Conservation (phyloP, 2,329 filamentous ascomycete species). For the Leptosphaerulina australis region DNA sequence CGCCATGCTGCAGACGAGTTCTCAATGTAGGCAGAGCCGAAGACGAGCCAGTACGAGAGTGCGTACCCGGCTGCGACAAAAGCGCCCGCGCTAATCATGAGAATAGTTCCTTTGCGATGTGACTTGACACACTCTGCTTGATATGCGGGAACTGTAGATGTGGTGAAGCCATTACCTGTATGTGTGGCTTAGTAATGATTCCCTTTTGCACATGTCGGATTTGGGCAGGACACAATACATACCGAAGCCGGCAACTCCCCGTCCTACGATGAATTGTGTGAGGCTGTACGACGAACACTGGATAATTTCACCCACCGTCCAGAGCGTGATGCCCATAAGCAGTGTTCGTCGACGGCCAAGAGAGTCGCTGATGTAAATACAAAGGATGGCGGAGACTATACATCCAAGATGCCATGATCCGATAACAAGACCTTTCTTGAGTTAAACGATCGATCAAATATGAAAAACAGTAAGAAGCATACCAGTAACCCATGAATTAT, state of each 20-base stretch:
- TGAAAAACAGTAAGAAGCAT: neutral
- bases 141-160: conserved; percentile 59
- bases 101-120: conserved; percentile 53
- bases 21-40: conserved; percentile 56
- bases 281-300: conserved; percentile 56
- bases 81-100: conserved; percentile 57
- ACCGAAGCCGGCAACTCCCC: conserved; percentile 57
- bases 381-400: conserved; percentile 61
- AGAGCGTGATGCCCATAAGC: conserved; percentile 56
- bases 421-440: conserved; percentile 34
- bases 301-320: conserved; percentile 57
- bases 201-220: conserved; percentile 54
- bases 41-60: conserved; percentile 61
- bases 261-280: conserved; percentile 58
- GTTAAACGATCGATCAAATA: neutral
- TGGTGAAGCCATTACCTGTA: conserved; percentile 59
- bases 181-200: neutral
- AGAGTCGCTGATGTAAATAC: conserved; percentile 57
- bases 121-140: conserved; percentile 57
- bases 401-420: conserved; percentile 57
- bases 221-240: conserved; percentile 33
- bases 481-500: conserved; percentile 38
- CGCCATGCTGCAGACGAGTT: conserved; percentile 53
- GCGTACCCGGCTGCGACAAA: conserved; percentile 58
- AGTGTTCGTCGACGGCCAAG: conserved; percentile 58